Evolutionary conservation across 345 rosid genomes (phyloP).

Genomic region (Pistacia integerrima): DNA sequence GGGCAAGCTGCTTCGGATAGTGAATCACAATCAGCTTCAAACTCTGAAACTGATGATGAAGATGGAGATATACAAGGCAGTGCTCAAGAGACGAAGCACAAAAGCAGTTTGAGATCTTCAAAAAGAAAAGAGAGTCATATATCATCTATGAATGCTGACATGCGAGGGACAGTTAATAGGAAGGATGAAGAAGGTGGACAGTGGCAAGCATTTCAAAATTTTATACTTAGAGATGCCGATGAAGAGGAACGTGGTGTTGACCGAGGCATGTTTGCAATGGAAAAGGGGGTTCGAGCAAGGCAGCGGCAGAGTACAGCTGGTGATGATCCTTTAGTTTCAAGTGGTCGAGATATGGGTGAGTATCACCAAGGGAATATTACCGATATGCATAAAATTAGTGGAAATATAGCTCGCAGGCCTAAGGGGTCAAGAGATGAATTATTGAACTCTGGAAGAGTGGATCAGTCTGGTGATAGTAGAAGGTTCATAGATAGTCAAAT

Average conservation of each 20-base stretch:
- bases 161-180: slow-evolving; percentile 39
- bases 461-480: slow-evolving; percentile 39
- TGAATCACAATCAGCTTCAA: slow-evolving; percentile 56
- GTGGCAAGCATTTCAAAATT: slow-evolving; percentile 92
- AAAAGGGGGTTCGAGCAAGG: slow-evolving; percentile 54
- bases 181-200: slow-evolving; percentile 65
- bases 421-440: slow-evolving; percentile 61
- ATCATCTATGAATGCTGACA: slow-evolving; percentile 34
- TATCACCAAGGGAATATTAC: slow-evolving; percentile 43
- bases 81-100: slow-evolving; percentile 30
- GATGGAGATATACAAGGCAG: slow-evolving; percentile 30
- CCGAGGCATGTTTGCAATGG: slow-evolving; percentile 57
- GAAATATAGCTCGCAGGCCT: slow-evolving; percentile 39
- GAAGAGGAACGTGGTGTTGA: slow-evolving; percentile 55
- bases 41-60: slow-evolving; percentile 52
- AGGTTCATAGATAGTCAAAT: slow-evolving; percentile 38
- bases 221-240: slow-evolving; percentile 73
- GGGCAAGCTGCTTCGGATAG: slow-evolving; percentile 56
- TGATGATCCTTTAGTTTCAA: slow-evolving; percentile 62
- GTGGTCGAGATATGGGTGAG: slow-evolving; percentile 44
- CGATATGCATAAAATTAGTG: slow-evolving; percentile 54
- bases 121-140: slow-evolving; percentile 33
- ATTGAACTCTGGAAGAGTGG: slow-evolving; percentile 40
- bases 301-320: slow-evolving; percentile 44
- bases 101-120: slow-evolving; percentile 38